These are phyloP conservation scores for Beauveria brongniartii DNA, from an alignment of 2,329 filamentous ascomycete species.

Conservation along the genomic window DNA sequence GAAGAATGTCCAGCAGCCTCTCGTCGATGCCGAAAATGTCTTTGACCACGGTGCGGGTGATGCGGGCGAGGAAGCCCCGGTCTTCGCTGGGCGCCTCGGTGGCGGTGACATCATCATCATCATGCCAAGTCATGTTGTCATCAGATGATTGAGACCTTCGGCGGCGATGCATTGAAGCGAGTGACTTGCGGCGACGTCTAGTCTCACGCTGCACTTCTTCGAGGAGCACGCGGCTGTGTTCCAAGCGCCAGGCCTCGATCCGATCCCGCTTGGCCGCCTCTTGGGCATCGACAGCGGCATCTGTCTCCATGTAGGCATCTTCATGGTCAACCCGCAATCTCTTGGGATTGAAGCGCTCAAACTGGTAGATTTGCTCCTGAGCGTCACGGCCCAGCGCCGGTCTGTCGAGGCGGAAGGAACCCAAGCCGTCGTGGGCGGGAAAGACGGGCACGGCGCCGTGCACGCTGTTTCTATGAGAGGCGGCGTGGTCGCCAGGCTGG, in stretches of 20 bases:
- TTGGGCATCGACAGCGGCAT: slow-evolving; percentile 24
- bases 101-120: slow-evolving; percentile 35
- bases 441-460: slow-evolving; percentile 58
- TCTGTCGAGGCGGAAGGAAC: slow-evolving; percentile 66
- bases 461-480: slow-evolving; percentile 19
- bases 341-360: slow-evolving; percentile 75
- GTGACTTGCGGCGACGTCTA: slow-evolving; percentile 55
- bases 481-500: slow-evolving; percentile 28
- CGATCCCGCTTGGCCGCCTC: slow-evolving; percentile 70
- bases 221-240: slow-evolving; percentile 77
- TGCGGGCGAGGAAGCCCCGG: slow-evolving; percentile 68
- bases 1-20: slow-evolving; percentile 70
- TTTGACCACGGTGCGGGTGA: slow-evolving; percentile 78
- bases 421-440: slow-evolving; percentile 87
- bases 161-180: slow-evolving; percentile 34
- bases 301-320: slow-evolving; percentile 35
- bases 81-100: slow-evolving; percentile 38
- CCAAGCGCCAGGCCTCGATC: slow-evolving; percentile 86
- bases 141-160: slow-evolving; percentile 23
- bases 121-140: slow-evolving; percentile 43
- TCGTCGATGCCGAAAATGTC: slow-evolving; percentile 92
- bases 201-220: slow-evolving; percentile 89
- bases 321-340: slow-evolving; percentile 50
- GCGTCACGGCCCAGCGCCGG: slow-evolving; percentile 46
- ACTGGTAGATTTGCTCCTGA: slow-evolving; percentile 82